Evolutionary conservation across 345 rosid species (phyloP).

Genomic region (Citrus maxima): DNA sequence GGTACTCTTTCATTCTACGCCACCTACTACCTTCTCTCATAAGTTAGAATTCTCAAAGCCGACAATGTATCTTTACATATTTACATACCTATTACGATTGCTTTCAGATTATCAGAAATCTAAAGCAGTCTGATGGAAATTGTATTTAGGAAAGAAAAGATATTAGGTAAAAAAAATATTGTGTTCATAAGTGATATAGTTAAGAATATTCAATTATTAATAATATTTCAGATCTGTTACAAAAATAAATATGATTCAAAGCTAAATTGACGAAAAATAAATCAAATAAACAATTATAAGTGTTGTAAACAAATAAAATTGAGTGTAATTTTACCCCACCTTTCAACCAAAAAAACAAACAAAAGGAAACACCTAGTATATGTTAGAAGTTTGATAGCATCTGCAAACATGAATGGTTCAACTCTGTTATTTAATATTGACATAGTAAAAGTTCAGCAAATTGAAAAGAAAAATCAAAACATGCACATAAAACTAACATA

Average conservation of each 20-base stretch:
- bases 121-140: too few relatives aligned
- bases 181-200: background rate
- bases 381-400: background rate
- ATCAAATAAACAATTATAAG: background rate
- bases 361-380: too few relatives aligned
- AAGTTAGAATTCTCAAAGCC: too few relatives aligned
- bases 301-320: background rate
- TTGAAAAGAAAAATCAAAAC: background rate
- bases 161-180: background rate
- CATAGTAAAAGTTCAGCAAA: background rate
- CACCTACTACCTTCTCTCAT: too few relatives aligned
- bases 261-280: background rate
- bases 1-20: too few relatives aligned
- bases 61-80: too few relatives aligned
- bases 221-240: too few relatives aligned
- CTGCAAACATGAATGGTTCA: background rate
- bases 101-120: too few relatives aligned
- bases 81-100: too few relatives aligned
- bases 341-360: too few relatives aligned
- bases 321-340: background rate
- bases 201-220: background rate
- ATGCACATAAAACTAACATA: background rate
- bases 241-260: background rate
- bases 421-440: background rate
- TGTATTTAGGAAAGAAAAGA: too few relatives aligned